Percentiles rank a stretch among this genome's conserved stretches.
phyloP scores from a whole-genome alignment of 345 rosid species.

The Populus alba region DNA sequence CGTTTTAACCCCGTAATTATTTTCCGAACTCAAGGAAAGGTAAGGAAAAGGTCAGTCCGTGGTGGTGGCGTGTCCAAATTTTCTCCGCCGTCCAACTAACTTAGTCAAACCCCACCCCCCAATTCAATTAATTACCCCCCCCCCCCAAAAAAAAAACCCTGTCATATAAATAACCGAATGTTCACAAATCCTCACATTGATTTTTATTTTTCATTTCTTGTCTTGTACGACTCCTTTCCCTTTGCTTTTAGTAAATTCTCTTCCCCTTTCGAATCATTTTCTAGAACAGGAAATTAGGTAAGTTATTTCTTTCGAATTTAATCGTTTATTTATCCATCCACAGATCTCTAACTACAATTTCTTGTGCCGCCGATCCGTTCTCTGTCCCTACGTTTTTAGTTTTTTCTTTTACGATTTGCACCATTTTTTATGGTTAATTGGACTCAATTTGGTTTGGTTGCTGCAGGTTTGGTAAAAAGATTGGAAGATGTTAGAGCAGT shows the following conservation, averaged over 20 bases:
- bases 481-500: constrained; percentile 79
- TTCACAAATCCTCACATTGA: background rate
- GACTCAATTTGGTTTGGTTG: background rate
- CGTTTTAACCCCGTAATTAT: background rate
- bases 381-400: too few relatives aligned
- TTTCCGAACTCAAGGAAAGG: too few relatives aligned
- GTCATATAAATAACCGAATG: background rate
- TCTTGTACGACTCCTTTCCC: background rate
- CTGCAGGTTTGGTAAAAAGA: constrained; percentile 32
- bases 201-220: background rate
- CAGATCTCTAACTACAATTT: too few relatives aligned
- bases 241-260: too few relatives aligned
- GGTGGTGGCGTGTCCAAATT: background rate
- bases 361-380: too few relatives aligned
- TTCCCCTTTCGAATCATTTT: background rate
- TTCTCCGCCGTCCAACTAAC: background rate
- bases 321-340: too few relatives aligned
- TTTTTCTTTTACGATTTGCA: too few relatives aligned
- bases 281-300: background rate
- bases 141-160: background rate
- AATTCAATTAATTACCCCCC: background rate
- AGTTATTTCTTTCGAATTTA: background rate
- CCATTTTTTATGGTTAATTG: too few relatives aligned
- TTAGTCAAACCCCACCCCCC: background rate
- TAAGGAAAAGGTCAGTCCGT: background rate